Evolutionary conservation across 805 yeast species (phyloP).

Genomic region (Kazachstania taianensis): DNA sequence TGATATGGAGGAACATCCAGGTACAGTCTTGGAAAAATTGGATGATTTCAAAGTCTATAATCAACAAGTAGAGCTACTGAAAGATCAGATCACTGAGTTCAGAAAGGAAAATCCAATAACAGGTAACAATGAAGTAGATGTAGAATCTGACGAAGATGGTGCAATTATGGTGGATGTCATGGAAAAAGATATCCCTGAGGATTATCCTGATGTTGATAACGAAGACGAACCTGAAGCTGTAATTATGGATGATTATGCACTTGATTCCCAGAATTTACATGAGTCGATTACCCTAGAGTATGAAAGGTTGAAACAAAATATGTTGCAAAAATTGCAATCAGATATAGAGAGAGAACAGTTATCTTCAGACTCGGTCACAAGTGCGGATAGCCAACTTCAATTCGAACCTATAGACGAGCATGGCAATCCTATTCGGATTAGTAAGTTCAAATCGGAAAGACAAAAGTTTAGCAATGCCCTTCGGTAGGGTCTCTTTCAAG

Average conservation of each 20-base stretch:
- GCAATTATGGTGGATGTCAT: slow-evolving; percentile 18
- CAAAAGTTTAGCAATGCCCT: no score
- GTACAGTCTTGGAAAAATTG: slow-evolving; percentile 43
- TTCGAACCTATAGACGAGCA: slow-evolving; percentile 58
- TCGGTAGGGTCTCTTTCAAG: no score
- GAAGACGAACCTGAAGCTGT: slow-evolving; percentile 23
- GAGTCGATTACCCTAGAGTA: slow-evolving; percentile 48
- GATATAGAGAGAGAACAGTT: neutral
- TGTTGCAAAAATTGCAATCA: slow-evolving; percentile 32
- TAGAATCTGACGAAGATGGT: slow-evolving; percentile 19
- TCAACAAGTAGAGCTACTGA: slow-evolving; percentile 32
- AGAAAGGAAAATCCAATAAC: slow-evolving; percentile 12
- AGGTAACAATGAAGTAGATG: slow-evolving; percentile 3
- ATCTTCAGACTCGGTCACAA: neutral
- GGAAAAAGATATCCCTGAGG: slow-evolving; percentile 26
- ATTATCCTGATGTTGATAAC: slow-evolving; percentile 1
- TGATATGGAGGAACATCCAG: slow-evolving; percentile 42
- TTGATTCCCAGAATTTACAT: slow-evolving; percentile 28
- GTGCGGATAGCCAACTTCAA: slow-evolving; percentile 22
- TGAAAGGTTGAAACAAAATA: slow-evolving; percentile 40
- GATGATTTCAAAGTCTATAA: slow-evolving; percentile 48
- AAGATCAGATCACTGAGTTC: slow-evolving; percentile 22
- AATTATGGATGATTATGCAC: slow-evolving; percentile 7
- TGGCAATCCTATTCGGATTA: slow-evolving; percentile 49
- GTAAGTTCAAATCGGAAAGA: no score